A percentile compares a stretch with the other conserved stretches of the same genome.
Evolutionary conservation across 441 rosid genomes (phyloP).

Genomic region (Gossypium davidsonii): DNA sequence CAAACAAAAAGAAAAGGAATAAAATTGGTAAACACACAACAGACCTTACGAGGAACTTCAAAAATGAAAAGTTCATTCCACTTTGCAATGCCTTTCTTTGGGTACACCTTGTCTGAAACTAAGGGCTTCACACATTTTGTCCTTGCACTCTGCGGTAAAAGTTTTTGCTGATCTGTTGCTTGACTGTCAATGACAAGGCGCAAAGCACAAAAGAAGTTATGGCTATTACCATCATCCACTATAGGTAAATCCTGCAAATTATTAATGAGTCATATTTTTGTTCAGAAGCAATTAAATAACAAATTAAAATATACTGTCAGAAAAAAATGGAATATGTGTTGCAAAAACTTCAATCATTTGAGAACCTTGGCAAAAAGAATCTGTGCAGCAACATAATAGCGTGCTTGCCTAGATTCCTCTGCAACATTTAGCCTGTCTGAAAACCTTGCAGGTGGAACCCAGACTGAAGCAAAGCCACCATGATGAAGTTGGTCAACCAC

Average conservation of each 20-base stretch:
- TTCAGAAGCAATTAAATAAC: conserved; percentile 10
- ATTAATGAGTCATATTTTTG: conserved; percentile 10
- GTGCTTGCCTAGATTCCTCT: conserved; percentile 75
- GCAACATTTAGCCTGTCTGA: conserved; percentile 78
- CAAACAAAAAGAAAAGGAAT: not conserved
- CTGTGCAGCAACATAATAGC: conserved; percentile 63
- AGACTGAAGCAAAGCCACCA: conserved; percentile 50
- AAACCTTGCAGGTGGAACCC: conserved; percentile 98
- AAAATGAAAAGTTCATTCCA: conserved; percentile 98
- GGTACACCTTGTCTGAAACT: conserved; percentile 29
- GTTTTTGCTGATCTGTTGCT: conserved; percentile 85
- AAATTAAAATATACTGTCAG: not conserved
- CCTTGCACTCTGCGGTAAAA: conserved; percentile 98
- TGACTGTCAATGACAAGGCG: conserved; percentile 78
- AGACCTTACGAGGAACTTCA: conserved; percentile 90
- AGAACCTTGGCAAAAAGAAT: conserved; percentile 93
- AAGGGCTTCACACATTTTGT: conserved; percentile 90
- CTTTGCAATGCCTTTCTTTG: conserved; percentile 51
- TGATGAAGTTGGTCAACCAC: conserved; percentile 51
- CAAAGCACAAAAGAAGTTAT: conserved; percentile 81
- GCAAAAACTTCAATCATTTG: conserved; percentile 9
- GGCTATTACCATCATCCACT: conserved; percentile 88
- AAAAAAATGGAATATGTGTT: not conserved
- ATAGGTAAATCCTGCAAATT: conserved; percentile 73
- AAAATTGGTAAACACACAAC: not conserved